Conservation (phyloP, 75 land plant species). For the Selaginella tamariscina region DNA sequence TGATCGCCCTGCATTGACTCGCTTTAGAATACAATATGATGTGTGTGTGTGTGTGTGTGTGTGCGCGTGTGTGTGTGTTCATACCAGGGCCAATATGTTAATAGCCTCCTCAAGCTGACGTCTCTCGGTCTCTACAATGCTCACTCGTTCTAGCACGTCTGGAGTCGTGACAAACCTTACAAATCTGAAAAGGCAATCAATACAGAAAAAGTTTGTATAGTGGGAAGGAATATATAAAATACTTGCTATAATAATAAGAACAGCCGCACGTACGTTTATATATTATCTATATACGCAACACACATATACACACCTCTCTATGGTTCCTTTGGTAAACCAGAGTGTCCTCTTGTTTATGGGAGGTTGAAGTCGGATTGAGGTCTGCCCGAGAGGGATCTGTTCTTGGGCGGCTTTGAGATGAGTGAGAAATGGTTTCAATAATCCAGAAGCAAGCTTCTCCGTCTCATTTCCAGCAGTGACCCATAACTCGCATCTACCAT, state of each 20-base stretch:
- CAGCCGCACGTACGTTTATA: too few relatives aligned
- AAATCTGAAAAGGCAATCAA: neutral
- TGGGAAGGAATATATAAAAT: too few relatives aligned
- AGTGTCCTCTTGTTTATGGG: neutral
- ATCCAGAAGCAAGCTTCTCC: neutral
- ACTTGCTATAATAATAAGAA: too few relatives aligned
- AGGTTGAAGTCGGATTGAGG: neutral
- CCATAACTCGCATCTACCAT: neutral
- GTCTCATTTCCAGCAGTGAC: neutral
- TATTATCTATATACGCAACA: too few relatives aligned
- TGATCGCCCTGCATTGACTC: neutral
- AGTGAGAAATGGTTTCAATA: neutral
- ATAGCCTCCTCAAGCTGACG: neutral
- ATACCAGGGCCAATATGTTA: neutral
- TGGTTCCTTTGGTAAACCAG: neutral
- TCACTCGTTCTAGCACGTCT: neutral
- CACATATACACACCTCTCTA: too few relatives aligned
- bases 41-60: too few relatives aligned
- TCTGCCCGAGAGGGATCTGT: neutral
- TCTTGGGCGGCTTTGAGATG: neutral
- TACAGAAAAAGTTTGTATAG: too few relatives aligned
- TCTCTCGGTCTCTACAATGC: neutral
- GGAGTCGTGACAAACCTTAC: neutral
- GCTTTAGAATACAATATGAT: too few relatives aligned
- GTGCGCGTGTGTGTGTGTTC: too few relatives aligned